Evolutionary conservation across 1,139 yeast genomes (phyloP), one percentile per base, ranked within the genome.

Genomic region (Pichia sp.): DNA sequence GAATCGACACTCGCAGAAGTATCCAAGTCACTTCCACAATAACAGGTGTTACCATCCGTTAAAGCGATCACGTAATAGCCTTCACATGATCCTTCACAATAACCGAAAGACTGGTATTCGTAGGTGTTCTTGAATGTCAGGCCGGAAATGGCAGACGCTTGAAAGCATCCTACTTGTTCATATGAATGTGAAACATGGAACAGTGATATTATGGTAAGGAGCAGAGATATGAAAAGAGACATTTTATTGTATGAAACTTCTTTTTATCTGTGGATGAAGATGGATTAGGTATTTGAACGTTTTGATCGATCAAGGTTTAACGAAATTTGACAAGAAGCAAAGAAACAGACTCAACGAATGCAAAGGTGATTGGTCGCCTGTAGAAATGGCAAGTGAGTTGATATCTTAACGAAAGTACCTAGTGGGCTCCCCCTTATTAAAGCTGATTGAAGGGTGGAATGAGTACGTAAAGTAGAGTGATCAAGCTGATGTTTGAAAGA

Each of bases 1-100:
- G 64, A 68, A 45, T 64, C 57, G 37, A 62, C 63, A 11, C 61
- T 54, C 11, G 62, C 40, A 4, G 52, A 51, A 26, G 56, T 52
- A 11, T 80, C 77, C 26, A 62, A 61, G 0, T 66, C 51, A 50
- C 70, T 62, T 33, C 85, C 87, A 62, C 90, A 82, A 57, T 72
- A 81, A 57, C 90, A 82, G 27, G 67, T 59, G 31, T 68, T 61
- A 2, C 87, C 86, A 46, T 68, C 57, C 8, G 68, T 59, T 36
- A 79, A 61, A 1, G 84, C 88, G 8, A 77, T 78, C 27, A 81
- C 69, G 32, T 65, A 64, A 41, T 59, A 59, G 4, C 72, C 77
- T 2, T 58, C 36, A 57, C 85, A 79, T 47, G 61, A 60, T 2
- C 50, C 52, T 52, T 70, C 63, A 62, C 85, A 79, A 57, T 75